Evolutionary conservation across 73 alveolate species (phyloP), one percentile per base, ranked within the genome.

Genomic region (Tetrahymena malaccensis): DNA sequence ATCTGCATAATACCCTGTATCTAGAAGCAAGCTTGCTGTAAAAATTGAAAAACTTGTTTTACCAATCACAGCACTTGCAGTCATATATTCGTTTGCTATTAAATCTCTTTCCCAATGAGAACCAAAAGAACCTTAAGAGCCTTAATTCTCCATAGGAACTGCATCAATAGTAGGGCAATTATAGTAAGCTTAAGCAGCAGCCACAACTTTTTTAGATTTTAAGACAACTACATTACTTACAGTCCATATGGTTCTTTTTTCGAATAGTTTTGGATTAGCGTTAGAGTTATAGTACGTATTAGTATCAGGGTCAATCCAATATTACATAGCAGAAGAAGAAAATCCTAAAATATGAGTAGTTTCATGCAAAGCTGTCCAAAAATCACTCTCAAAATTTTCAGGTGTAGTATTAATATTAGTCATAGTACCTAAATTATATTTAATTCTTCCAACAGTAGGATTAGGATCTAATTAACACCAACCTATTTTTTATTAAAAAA

Each of bases 71-170:
- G 85, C 96, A 85, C 95, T 95, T 85, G 95, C 94, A 43, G 95
- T 95, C 95, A 95, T 95, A 27, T 85, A 43, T 95, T 95, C 96
- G 35, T 95, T 25, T 33, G 70, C 85, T 21, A 95, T 85, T 7
- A 94, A 55, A 84, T 40, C 84, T 85, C 84, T 85, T 55, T 94
- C 96, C 93, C 93, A 94, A 56, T 94, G 96, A 15, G 95, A 94
- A 43, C 38, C 93, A 34, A 43, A 27, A n/a, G 96, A 35, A 34
- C 94, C 34, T 11, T 57, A 43, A 34, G 93, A 85, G 7, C 96
- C 96, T 85, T 94, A 94, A 94, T 94, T 85, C 85, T 94, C 96
- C 25, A 94, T 34, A 31, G 96, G 96, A 34, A 94, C 85, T 57
- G 21, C 85, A 57, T 57, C 85, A 7, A 57, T 57, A 57, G 85